A percentile compares a stretch with the other conserved stretches of the same genome.
These are phyloP conservation scores for Rhododendron kiyosumense DNA, from an alignment of 148 eudicot species.

Conservation along the genomic window DNA sequence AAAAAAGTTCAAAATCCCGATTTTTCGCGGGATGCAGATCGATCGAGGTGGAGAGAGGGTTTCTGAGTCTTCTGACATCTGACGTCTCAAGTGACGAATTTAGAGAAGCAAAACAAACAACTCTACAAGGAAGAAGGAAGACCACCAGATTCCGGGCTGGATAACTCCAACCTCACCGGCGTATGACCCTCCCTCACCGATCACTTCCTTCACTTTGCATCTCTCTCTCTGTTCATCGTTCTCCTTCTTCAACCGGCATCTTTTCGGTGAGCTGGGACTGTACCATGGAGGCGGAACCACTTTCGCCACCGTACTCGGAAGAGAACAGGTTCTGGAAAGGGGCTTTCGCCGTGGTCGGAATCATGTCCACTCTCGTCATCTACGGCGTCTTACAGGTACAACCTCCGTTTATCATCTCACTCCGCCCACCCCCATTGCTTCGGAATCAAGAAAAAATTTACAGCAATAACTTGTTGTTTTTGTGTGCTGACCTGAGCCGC, in stretches of 20 bases:
- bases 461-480: neutral
- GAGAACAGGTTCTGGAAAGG: slow-evolving; percentile 48
- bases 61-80: neutral
- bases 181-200: neutral
- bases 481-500: neutral
- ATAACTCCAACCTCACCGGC: neutral
- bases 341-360: slow-evolving; percentile 61
- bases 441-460: neutral
- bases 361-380: slow-evolving; percentile 78
- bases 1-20: neutral
- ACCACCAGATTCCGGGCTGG: neutral
- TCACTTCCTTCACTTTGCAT: neutral
- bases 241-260: neutral
- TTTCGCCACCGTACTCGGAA: slow-evolving; percentile 20
- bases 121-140: neutral
- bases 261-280: no score
- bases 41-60: neutral
- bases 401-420: neutral
- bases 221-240: neutral
- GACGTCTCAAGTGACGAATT: slow-evolving; percentile 2
- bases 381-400: slow-evolving; percentile 77
- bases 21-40: neutral
- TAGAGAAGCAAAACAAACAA: neutral
- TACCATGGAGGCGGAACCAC: slow-evolving; percentile 27
- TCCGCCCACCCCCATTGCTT: neutral